Evolutionary conservation across 768 basidiomycete genomes (phyloP), one percentile per base, ranked within the genome.

Genomic region (Lactarius hatsudake): DNA sequence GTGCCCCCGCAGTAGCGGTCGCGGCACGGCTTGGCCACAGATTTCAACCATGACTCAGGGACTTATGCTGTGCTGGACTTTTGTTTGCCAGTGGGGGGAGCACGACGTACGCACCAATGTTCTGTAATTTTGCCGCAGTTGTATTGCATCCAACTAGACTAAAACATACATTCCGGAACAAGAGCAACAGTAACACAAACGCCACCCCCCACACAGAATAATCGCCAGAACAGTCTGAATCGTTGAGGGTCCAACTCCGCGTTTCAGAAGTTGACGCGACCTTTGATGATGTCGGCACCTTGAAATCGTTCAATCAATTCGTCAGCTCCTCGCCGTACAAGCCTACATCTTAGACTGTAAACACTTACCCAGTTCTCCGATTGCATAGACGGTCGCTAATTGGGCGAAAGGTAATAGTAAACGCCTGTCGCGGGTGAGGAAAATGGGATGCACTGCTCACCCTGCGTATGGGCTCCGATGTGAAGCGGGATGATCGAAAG

Each of bases 401-500:
- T 13, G 17, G n/a, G 40, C 5, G 45, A 38, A 4, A 36, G 34
- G 42, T 17, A 26, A 63, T 67, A 30, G 30, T 30, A 23, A 40
- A 58, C 28, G 7, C 34, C 12, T 32, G 20, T 1, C 23, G 7
- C n/a, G 36, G 17, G 23, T 17, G n/a, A 8, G 32, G 10, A 23
- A 61, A n/a, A 13, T 5, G 26, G 20, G 3, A 12, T 7, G n/a
- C 23, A 20, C 23, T 23, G 8, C 59, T 59, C 8, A 72, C 72
- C 48, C 30, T 72, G 69, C 26, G 59, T 67, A 53, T 75, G 75
- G 26, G 69, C 72, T 4, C 62, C 68, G 23, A 75, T 42, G 32
- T 75, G 74, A n/a, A 75, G 64, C 3, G 76, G 76, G 26, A 77
- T 34, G 17, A 77, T 69, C 10, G 72, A 73, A n/a, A 73, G 42